Percentiles rank a stretch among this genome's conserved stretches.
Evolutionary conservation across 768 basidiomycete genomes (phyloP).

Genomic region (Fistulinella prunicolor): DNA sequence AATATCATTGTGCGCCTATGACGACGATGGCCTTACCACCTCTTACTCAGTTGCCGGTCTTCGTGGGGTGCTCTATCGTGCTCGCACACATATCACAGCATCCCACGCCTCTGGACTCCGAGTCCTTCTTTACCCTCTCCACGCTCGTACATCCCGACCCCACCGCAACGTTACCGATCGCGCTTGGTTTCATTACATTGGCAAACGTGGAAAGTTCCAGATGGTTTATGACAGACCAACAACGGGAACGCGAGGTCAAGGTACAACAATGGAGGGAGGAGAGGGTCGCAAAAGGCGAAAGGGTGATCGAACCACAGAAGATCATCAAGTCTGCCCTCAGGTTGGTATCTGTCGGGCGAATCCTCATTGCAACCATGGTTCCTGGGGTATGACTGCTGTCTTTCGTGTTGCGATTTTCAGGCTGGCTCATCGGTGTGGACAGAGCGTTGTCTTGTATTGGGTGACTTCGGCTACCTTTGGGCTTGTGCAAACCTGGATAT

Average conservation of each 20-base stretch:
- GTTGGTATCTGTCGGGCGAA: conserved; percentile 59
- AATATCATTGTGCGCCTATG: conserved; percentile 55
- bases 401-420: conserved; percentile 18
- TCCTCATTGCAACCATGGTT: conserved; percentile 61
- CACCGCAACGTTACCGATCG: conserved; percentile 65
- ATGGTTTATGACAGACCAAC: conserved; percentile 65
- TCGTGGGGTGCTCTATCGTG: conserved; percentile 60
- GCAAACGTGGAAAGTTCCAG: conserved; percentile 76
- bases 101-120: conserved; percentile 69
- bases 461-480: conserved; percentile 73
- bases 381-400: conserved; percentile 52
- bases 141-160: conserved; percentile 70
- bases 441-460: conserved; percentile 74
- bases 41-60: conserved; percentile 68
- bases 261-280: conserved; percentile 47
- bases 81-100: conserved; percentile 53
- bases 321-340: conserved; percentile 56
- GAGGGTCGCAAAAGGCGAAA: conserved; percentile 41
- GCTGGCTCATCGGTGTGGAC: conserved; percentile 5
- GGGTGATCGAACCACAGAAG: conserved; percentile 45
- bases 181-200: conserved; percentile 69
- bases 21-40: conserved; percentile 59
- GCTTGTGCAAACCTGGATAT: conserved; percentile 67
- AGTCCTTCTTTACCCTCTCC: conserved; percentile 72
- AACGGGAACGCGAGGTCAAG: conserved; percentile 47